phyloP scores from a whole-genome alignment of 495 filamentous ascomycete genomes.

The Pseudevernia furfuracea region DNA sequence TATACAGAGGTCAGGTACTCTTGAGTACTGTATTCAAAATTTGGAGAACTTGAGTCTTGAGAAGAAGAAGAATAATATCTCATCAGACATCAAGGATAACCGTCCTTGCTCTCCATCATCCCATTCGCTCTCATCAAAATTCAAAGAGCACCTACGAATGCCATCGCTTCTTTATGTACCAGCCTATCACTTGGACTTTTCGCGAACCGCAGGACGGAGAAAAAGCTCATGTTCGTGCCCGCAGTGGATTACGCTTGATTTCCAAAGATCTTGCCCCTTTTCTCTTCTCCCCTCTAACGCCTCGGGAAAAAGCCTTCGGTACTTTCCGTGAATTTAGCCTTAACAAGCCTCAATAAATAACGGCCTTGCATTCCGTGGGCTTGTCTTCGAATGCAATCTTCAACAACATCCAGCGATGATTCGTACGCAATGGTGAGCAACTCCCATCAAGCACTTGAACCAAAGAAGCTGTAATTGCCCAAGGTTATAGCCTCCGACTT shows the following conservation, averaged over 20 bases:
- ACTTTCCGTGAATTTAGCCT: background rate
- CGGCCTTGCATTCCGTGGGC: background rate
- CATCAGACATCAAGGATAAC: background rate
- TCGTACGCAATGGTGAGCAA: background rate
- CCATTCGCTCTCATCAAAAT: too few relatives aligned
- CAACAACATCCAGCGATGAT: background rate
- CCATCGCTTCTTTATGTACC: background rate
- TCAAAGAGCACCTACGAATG: too few relatives aligned
- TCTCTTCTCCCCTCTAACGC: background rate
- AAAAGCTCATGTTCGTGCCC: conserved; percentile 1
- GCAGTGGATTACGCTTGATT: background rate
- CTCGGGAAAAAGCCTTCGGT: background rate
- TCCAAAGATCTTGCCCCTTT: conserved; percentile 5
- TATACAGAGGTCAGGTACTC: too few relatives aligned
- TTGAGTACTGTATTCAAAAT: too few relatives aligned
- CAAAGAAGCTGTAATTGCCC: background rate
- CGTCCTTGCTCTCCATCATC: too few relatives aligned
- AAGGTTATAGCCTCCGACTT: background rate
- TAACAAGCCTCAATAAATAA: background rate
- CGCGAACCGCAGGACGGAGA: background rate
- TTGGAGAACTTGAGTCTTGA: too few relatives aligned
- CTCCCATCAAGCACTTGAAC: background rate
- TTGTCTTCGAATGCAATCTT: background rate
- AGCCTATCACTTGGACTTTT: background rate
- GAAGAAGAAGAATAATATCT: background rate